Base-by-base conservation (phyloP, 2,329 filamentous ascomycete genomes). In the Daldinia eschscholtzii region DNA sequence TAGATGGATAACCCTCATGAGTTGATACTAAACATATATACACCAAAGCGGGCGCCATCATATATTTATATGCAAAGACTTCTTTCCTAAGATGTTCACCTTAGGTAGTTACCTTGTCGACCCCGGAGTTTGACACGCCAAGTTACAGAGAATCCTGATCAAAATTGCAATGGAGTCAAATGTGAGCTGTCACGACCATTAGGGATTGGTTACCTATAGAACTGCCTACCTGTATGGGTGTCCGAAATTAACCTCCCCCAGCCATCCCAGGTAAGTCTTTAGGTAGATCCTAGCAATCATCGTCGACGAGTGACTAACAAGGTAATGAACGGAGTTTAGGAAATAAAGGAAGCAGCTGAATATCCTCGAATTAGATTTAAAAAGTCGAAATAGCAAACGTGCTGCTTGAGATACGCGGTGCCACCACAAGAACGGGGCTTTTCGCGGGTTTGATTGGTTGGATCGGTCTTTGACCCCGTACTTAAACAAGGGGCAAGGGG, bases 401-500 rank as follows among this genome's bases (percentile, higher is more conserved):
- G 0, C 33, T 52, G 7, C 28, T 52, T 26, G 28, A 52, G 48
- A 13, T 52, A 10, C 26, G 30, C 20, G 28, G 33, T 15, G 30
- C 20, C 20, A 57, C 7, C 6, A 33, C 13, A 26, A 33, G 41
- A 28, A 26, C 18, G 41, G 41, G 18, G 52, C 15, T 56, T n/a
- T 58, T 12, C 26, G 35, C 3, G 12, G 33, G 26, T 41, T 48
- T 66, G 52, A 71, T 71, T 71, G 65, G 68, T 42, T 26, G 9
- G 52, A n/a, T 71, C 68, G 65, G 68, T 46, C 37, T 65, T 30
- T 41, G 26, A 44, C 46, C 62, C 65, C 58, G 35, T 62, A 39
- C 33, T 59, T 26, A 33, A 39, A 39, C 39, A 48, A 44, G 57
- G 50, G 52, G 44, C 39, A 48, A 44, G 57, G 50, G 52, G 44